Conservation (phyloP, 331 rosid species). For the Spiraea crenata region DNA sequence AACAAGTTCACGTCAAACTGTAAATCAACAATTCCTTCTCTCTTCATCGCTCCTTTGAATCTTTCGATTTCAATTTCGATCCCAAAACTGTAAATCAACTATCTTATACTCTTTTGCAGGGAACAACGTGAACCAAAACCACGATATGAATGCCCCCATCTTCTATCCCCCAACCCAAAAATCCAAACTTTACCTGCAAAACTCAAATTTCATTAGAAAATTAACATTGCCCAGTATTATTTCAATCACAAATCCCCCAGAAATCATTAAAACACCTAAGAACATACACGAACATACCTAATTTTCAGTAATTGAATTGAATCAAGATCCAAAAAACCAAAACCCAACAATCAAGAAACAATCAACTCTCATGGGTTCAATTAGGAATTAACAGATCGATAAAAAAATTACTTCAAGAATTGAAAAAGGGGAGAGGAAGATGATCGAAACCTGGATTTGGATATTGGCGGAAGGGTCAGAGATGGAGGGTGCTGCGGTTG, state of each 20-base stretch:
- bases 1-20: too few species aligned
- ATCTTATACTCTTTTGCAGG: conserved; percentile 92
- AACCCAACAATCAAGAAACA: not conserved
- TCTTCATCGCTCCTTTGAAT: too few species aligned
- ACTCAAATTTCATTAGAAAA: conserved; percentile 21
- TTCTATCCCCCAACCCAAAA: conserved; percentile 11
- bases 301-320: not conserved
- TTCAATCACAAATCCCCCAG: not conserved
- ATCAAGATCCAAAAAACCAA: not conserved
- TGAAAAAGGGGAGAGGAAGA: not conserved
- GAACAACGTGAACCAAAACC: conserved; percentile 91
- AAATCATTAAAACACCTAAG: not conserved
- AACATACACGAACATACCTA: not conserved
- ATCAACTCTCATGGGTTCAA: not conserved
- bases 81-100: too few species aligned
- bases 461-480: not conserved
- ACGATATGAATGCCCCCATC: conserved; percentile 82
- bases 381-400: conserved; percentile 4
- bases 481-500: conserved; percentile 3
- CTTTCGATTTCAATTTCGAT: too few species aligned
- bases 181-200: conserved; percentile 14
- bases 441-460: conserved; percentile 12
- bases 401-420: not conserved
- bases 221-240: not conserved
- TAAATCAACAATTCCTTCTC: too few species aligned